Conservation (phyloP, 371 early-diverging fungal species). For the Mucor sp. region DNA sequence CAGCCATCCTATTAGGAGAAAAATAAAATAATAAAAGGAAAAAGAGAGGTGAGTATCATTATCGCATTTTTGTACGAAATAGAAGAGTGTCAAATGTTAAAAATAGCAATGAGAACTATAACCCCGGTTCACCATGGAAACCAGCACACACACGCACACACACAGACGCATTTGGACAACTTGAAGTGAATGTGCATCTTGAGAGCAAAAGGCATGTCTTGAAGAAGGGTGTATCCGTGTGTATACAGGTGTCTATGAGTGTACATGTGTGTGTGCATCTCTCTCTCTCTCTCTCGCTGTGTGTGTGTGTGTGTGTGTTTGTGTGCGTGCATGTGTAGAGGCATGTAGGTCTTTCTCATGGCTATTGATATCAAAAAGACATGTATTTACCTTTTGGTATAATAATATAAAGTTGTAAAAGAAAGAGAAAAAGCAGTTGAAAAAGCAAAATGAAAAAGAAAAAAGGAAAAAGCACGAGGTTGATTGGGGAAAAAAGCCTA, state of each 20-base stretch:
- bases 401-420: background rate
- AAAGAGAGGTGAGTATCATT: background rate
- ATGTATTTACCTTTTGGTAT: conserved; percentile 3
- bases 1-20: conserved; percentile 59
- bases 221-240: background rate
- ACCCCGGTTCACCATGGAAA: background rate
- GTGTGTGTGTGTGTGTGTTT: background rate
- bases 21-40: background rate
- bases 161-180: background rate
- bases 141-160: background rate
- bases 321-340: no score
- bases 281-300: no score
- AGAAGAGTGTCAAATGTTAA: background rate
- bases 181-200: background rate
- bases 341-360: background rate
- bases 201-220: background rate
- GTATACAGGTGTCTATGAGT: background rate
- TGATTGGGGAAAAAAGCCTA: background rate
- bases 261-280: background rate
- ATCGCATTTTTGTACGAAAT: background rate
- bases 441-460: background rate
- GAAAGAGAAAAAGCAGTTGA: background rate
- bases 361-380: background rate
- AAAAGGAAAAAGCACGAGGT: conserved; percentile 10
- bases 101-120: background rate